Base-by-base conservation (phyloP, 345 rosid genomes). In the Excoecaria cochinchinensis region DNA sequence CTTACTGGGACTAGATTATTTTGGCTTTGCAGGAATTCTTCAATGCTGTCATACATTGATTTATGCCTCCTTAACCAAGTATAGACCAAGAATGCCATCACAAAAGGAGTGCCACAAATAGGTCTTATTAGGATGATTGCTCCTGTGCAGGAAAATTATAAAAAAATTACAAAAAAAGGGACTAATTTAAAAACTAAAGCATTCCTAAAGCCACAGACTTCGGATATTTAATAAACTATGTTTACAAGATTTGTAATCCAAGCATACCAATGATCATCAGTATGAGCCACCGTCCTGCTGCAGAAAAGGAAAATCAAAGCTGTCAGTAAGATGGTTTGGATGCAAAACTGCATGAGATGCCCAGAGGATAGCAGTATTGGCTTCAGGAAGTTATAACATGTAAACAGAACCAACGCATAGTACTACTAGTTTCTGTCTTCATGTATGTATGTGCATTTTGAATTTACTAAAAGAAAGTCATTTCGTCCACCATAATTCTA, bases 31-130 rank as follows among this genome's bases (percentile, higher is more conserved):
- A 75, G 73, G 38, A 75, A 75, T 60, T 67, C 78, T 58, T 75
- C 78, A 14, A 75, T 56, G 36, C 19, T 75, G 46, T 67, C 39
- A n/a, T 75, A 75, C 67, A 75, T 75, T 19, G 78, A 75, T 36
- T 24, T 44, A 67, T 75, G 72, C 38, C 78, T 67, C 71, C 78
- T 67, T n/a, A 40, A 36, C 78, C 78, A 66, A 42, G 56, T 75
- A 8, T 75, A 75, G 16, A 46, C 36, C 72, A 75, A 75, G 64
- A 75, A 67, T 24, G 66, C 55, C 42, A 44, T 8, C 48, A 53
- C 71, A 25, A 36, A 67, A 21, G 78, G 78, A 31, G 66, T 56
- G 67, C 79, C 38, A 50, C 50, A 52, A n/a, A 70, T 25, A 50
- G n/a, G 8, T 61, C 40, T 69, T 21, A 10, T 39, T 25, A 61